Evolutionary conservation across 2,329 filamentous ascomycete species (phyloP), one percentile per base, ranked within the genome.

Genomic region (Claviceps sp.): DNA sequence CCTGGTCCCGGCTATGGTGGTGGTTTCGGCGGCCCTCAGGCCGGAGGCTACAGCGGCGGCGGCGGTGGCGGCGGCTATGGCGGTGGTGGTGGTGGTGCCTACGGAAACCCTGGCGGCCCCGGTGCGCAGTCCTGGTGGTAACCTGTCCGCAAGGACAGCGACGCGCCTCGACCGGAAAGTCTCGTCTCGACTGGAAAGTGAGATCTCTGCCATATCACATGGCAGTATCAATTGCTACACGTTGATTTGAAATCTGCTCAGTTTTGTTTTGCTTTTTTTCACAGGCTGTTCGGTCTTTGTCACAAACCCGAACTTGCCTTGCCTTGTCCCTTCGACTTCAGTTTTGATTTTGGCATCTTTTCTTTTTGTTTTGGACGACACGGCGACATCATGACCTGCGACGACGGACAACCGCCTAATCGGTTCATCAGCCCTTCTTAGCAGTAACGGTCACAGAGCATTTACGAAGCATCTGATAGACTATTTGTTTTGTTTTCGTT

Each of bases 61-160:
- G 64, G 65, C 39, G 63, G 68, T 50, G 68, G 70, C 37, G 70
- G 71, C 54, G 63, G 71, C 54, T 74, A 71, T 47, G 62, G 65
- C 45, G 66, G 71, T 43, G 70, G 74, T 45, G 29, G 29, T 29
- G 26, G 26, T 34, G 70, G 71, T 52, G 65, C 71, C 62, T 78
- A 79, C 55, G 69, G 79, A 68, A 86, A 86, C 69, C 83, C 84
- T 67, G 84, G 86, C 71, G 83, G 83, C 60, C 73, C 73, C 45
- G 79, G 79, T 54, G 78, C 79, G 63, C 80, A 81, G 65, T 82
- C 75, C 56, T 83, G 79, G 59, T 87, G 85, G 84, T 88, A 57
- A 54, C 16, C 17, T 6, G 8, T 40, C 16, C 46, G 45, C 47
- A 29, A 38, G 37, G 45, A 51, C 53, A 50, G 50, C 16, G 47